Evolutionary conservation across 2,329 filamentous ascomycete genomes (phyloP).

Genomic region (Colletotrichum cuscutae): DNA sequence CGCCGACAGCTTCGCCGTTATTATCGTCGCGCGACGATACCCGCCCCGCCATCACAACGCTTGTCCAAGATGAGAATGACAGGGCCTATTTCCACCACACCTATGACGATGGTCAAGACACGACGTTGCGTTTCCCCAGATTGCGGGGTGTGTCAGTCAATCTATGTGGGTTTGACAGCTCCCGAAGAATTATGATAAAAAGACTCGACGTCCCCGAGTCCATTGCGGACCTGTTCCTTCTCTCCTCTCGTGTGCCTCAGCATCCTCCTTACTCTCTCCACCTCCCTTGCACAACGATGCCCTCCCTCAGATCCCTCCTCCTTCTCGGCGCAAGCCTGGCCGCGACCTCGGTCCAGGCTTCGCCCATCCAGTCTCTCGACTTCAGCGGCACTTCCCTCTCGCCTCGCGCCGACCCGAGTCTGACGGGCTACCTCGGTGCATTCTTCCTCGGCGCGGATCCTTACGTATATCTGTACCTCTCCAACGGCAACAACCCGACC

Average conservation of each 20-base stretch:
- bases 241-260: background rate
- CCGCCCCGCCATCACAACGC: background rate
- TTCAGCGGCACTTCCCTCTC: slow-evolving; percentile 38
- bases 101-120: background rate
- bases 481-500: slow-evolving; percentile 60
- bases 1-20: background rate
- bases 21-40: background rate
- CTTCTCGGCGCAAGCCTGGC: slow-evolving; percentile 16
- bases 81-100: background rate
- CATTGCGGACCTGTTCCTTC: accelerated
- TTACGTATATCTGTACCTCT: slow-evolving; percentile 64
- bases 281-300: background rate
- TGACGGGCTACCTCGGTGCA: slow-evolving; percentile 62
- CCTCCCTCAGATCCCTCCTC: slow-evolving; percentile 3
- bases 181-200: background rate
- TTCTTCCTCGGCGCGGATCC: slow-evolving; percentile 66
- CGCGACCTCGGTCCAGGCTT: slow-evolving; percentile 12
- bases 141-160: background rate
- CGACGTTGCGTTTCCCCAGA: background rate
- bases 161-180: background rate
- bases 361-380: slow-evolving; percentile 38
- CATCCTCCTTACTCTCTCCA: background rate
- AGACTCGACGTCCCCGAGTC: background rate
- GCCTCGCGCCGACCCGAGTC: slow-evolving; percentile 47
- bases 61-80: background rate